These are phyloP conservation scores for Allomyces macrogynus DNA, from an alignment of 192 early-diverging fungal species.

Conservation along the genomic window DNA sequence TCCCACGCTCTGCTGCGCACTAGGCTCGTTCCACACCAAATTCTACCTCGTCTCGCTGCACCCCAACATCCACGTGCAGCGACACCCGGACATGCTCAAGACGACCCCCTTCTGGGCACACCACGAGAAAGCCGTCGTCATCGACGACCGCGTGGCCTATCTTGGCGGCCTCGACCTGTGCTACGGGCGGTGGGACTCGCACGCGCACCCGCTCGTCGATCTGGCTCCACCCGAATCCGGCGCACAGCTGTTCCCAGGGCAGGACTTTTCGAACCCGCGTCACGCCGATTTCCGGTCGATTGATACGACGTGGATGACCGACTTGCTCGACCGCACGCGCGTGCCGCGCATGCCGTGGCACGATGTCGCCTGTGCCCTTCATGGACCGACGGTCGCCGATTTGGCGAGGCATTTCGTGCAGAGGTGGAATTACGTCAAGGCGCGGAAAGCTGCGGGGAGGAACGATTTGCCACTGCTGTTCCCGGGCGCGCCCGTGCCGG, in stretches of 20 bases:
- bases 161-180: conserved; percentile 74
- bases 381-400: conserved; percentile 57
- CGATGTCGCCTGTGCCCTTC: conserved; percentile 56
- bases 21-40: conserved; percentile 54
- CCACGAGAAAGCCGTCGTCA: conserved; percentile 60
- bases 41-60: conserved; percentile 35
- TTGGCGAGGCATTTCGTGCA: conserved; percentile 65
- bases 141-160: conserved; percentile 62
- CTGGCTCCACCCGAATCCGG: conserved; percentile 9
- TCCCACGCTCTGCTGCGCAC: no score
- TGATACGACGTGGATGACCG: conserved; percentile 11
- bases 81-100: conserved; percentile 52
- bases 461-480: conserved; percentile 37
- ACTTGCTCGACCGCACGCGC: conserved; percentile 21
- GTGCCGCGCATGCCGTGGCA: conserved; percentile 73
- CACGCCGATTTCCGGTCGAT: conserved; percentile 52
- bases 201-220: conserved; percentile 53
- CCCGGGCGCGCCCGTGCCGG: conserved; percentile 10
- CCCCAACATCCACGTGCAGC: conserved; percentile 26
- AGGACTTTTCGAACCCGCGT: conserved; percentile 72
- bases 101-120: conserved; percentile 67
- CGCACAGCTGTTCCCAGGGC: conserved; percentile 36
- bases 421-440: conserved; percentile 76
- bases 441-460: conserved; percentile 36
- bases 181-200: conserved; percentile 69